These are phyloP conservation scores for Paramyrothecium roridum DNA, from an alignment of 2,329 filamentous ascomycete species.

Conservation along the genomic window DNA sequence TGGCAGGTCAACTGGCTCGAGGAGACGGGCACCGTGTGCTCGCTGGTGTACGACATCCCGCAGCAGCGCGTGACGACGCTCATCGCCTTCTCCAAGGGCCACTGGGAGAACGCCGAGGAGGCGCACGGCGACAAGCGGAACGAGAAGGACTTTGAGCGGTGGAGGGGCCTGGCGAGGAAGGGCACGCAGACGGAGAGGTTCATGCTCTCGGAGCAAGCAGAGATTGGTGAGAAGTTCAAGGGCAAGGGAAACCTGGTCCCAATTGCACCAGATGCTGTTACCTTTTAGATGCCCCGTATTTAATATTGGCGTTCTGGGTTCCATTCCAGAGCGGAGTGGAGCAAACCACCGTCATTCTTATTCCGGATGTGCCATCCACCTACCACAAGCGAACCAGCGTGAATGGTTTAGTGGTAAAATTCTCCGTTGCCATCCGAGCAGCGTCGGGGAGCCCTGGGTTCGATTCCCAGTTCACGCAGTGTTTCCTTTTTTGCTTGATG, in stretches of 20 bases:
- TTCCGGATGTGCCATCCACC: too few relatives aligned
- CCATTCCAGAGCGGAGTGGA: too few relatives aligned
- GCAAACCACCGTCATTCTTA: too few relatives aligned
- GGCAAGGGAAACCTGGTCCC: constrained; percentile 44
- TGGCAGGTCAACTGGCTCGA: constrained; percentile 62
- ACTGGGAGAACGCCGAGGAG: constrained; percentile 48
- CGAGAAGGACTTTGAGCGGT: constrained; percentile 44
- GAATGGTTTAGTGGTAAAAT: constrained; percentile 33
- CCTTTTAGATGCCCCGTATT: not conserved
- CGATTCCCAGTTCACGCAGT: constrained; percentile 29
- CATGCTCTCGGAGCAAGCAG: constrained; percentile 51
- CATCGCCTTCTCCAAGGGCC: constrained; percentile 51
- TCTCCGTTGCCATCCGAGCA: constrained; percentile 28
- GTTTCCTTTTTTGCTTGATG: constrained; percentile 6
- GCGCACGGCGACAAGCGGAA: constrained; percentile 57
- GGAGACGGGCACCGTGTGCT: constrained; percentile 56
- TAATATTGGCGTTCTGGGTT: constrained; percentile 7
- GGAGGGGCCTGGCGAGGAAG: constrained; percentile 44
- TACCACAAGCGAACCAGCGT: constrained; percentile 12
- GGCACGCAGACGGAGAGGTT: constrained; percentile 47
- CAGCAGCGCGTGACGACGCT: constrained; percentile 46
- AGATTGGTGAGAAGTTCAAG: constrained; percentile 45
- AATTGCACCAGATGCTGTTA: constrained; percentile 28
- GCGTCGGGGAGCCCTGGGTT: constrained; percentile 29
- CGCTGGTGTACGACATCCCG: constrained; percentile 52